A percentile compares a stretch with the other conserved stretches of the same genome.
Evolutionary conservation across 371 early-diverging fungal genomes (phyloP).

Genomic region (Furculomyces boomerangus): DNA sequence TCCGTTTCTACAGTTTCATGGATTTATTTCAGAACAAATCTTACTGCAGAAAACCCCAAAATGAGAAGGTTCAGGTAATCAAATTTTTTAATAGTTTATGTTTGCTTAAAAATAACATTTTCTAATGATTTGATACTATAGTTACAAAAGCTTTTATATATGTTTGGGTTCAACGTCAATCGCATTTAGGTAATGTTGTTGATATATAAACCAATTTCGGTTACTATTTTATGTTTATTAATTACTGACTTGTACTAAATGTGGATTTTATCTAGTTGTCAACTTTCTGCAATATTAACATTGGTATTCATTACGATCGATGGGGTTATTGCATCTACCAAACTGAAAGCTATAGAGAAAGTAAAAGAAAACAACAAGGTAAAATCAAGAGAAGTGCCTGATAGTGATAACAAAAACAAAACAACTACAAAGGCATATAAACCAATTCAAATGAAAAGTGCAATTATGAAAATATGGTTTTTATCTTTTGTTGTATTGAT

Average conservation of each 20-base stretch:
- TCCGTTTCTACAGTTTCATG: background rate
- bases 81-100: too few species aligned
- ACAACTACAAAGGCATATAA: background rate
- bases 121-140: too few species aligned
- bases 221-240: too few species aligned
- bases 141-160: too few species aligned
- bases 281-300: background rate
- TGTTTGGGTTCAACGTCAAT: too few species aligned
- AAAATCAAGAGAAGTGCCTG: background rate
- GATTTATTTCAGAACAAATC: background rate
- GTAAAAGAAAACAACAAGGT: background rate
- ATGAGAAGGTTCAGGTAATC: too few species aligned
- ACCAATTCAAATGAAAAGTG: background rate
- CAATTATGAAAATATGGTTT: background rate
- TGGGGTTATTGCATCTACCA: background rate
- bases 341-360: background rate
- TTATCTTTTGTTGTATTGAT: background rate
- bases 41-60: too few species aligned
- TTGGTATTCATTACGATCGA: background rate
- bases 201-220: too few species aligned
- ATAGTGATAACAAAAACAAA: background rate
- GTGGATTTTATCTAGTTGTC: background rate
- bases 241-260: background rate
- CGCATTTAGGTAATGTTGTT: too few species aligned
- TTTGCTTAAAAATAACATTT: too few species aligned